Evolutionary conservation across 1,284 basidiomycete genomes (phyloP).

Genomic region (Cutaneotrichosporon mucoides): DNA sequence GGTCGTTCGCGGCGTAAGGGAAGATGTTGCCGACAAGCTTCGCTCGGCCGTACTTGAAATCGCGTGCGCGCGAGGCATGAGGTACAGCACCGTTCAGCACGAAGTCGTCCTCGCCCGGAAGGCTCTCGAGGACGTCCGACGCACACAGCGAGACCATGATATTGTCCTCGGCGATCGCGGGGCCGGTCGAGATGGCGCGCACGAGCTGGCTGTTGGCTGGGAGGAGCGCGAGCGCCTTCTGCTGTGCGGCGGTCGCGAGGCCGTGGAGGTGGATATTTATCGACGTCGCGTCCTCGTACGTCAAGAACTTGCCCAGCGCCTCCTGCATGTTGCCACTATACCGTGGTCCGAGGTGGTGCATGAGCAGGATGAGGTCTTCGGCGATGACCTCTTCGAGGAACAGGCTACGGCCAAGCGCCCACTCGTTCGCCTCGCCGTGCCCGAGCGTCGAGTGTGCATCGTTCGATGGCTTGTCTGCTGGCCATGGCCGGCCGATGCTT

Average conservation of each 20-base stretch:
- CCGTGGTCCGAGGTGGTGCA: slow-evolving; percentile 47
- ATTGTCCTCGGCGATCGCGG: slow-evolving; percentile 41
- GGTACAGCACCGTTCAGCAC: slow-evolving; percentile 40
- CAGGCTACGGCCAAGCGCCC: slow-evolving; percentile 40
- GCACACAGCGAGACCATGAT: slow-evolving; percentile 43
- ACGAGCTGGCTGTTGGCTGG: slow-evolving; percentile 43
- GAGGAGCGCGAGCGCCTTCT: slow-evolving; percentile 32
- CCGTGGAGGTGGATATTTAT: slow-evolving; percentile 47
- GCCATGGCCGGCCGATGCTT: slow-evolving; percentile 9
- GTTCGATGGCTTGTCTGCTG: neutral
- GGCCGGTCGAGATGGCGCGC: slow-evolving; percentile 43
- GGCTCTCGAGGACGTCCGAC: slow-evolving; percentile 26
- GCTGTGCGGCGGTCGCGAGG: slow-evolving; percentile 34
- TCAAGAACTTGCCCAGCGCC: slow-evolving; percentile 46
- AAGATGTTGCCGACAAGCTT: slow-evolving; percentile 59
- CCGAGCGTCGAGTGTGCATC: slow-evolving; percentile 10
- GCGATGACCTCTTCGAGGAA: slow-evolving; percentile 44
- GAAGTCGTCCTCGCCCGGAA: slow-evolving; percentile 5
- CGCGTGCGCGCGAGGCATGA: slow-evolving; percentile 30
- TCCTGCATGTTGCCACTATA: slow-evolving; percentile 49
- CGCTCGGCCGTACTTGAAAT: slow-evolving; percentile 34
- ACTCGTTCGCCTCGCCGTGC: slow-evolving; percentile 43
- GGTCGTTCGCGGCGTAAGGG: slow-evolving; percentile 58
- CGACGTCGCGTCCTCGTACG: slow-evolving; percentile 48
- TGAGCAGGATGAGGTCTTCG: slow-evolving; percentile 44